phyloP scores from a whole-genome alignment of 2,329 filamentous ascomycete genomes.

The Claviceps monticola region DNA sequence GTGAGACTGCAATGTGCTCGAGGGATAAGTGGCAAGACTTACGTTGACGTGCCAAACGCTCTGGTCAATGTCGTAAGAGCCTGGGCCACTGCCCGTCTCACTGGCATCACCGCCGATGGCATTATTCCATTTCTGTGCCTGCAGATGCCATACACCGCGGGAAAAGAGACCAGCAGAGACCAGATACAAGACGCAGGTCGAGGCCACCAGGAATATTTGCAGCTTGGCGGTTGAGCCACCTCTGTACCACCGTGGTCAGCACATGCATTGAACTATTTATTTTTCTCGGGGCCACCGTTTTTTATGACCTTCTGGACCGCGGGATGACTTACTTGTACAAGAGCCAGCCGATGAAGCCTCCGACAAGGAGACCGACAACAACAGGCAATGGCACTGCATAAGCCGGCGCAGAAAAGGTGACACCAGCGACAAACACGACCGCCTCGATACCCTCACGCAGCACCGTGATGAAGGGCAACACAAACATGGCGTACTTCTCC shows the following conservation, averaged over 20 bases:
- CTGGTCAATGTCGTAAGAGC: constrained; percentile 65
- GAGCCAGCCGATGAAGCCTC: constrained; percentile 52
- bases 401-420: constrained; percentile 63
- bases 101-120: constrained; percentile 43
- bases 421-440: constrained; percentile 74
- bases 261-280: background rate
- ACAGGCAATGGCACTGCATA: constrained; percentile 66
- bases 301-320: background rate
- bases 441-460: constrained; percentile 76
- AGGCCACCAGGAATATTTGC: constrained; percentile 68
- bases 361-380: constrained; percentile 55
- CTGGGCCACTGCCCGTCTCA: constrained; percentile 44
- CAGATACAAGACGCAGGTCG: constrained; percentile 73
- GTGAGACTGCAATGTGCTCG: too few relatives aligned
- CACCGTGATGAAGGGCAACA: constrained; percentile 78
- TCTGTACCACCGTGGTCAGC: constrained; percentile 12
- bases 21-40: constrained; percentile 18
- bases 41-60: constrained; percentile 76
- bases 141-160: constrained; percentile 59
- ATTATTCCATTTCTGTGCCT: constrained; percentile 55
- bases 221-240: constrained; percentile 28
- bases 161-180: constrained; percentile 75
- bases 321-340: constrained; percentile 57
- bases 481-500: constrained; percentile 76
- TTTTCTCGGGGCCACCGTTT: background rate